Evolutionary conservation across 2,329 filamentous ascomycete genomes (phyloP).

Genomic region (Dothideomycetes sp.): DNA sequence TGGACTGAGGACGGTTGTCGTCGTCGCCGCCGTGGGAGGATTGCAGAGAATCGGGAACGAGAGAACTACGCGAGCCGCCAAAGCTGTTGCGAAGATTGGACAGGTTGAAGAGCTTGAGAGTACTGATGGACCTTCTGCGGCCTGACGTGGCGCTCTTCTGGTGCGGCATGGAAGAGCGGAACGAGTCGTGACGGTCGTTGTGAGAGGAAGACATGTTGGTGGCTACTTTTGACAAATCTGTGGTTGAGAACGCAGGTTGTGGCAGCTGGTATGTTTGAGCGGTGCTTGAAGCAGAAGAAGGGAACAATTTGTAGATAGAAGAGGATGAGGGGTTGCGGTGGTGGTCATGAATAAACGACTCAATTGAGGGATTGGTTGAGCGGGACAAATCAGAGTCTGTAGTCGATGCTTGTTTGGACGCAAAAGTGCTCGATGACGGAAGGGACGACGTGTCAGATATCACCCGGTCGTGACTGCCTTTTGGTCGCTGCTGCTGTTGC

Average conservation of each 20-base stretch:
- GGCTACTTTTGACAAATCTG: neutral
- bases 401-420: slow-evolving; percentile 8
- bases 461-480: neutral
- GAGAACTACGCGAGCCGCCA: slow-evolving; percentile 27
- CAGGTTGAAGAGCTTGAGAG: slow-evolving; percentile 26
- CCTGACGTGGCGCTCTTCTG: slow-evolving; percentile 10
- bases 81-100: slow-evolving; percentile 27
- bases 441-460: slow-evolving; percentile 6
- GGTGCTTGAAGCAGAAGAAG: slow-evolving; percentile 10
- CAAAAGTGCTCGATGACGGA: too few species aligned
- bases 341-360: neutral
- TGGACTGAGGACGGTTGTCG: slow-evolving; percentile 5
- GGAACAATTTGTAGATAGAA: too few species aligned
- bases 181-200: slow-evolving; percentile 18
- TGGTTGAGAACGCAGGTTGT: slow-evolving; percentile 11
- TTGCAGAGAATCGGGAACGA: slow-evolving; percentile 18
- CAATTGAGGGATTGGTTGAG: slow-evolving; percentile 5
- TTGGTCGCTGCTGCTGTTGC: neutral
- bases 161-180: slow-evolving; percentile 16
- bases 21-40: slow-evolving; percentile 10
- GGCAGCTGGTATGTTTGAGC: slow-evolving; percentile 7
- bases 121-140: slow-evolving; percentile 17
- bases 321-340: too few species aligned
- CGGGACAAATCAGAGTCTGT: slow-evolving; percentile 8
- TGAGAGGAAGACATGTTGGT: neutral